Evolutionary conservation across 257 asterid species (phyloP), one percentile per base, ranked within the genome.

Genomic region (Solanum microdontum): DNA sequence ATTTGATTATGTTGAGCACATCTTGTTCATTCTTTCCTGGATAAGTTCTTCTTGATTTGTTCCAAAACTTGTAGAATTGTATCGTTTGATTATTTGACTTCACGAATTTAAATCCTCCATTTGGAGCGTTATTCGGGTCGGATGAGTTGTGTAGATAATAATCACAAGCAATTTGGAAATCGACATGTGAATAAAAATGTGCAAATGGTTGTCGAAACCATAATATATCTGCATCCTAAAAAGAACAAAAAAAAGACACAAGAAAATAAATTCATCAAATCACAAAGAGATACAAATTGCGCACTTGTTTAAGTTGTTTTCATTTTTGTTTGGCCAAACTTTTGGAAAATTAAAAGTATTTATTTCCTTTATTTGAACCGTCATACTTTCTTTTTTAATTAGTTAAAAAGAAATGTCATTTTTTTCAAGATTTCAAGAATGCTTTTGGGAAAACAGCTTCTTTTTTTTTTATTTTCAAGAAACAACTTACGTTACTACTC

Each of bases 221-320:
- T 91, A 94, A 87, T 60, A 94, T 87, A 88, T 94, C 94, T 40
- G 94, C 92, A 85, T 94, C 95, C 97, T 92, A 88, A 37, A 34
- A 86, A 11, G 19, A 23, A 3, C 5, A 8, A 36, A 80, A 4
- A 79, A 32, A 30, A 70, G 28, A 39, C 37, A 34, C 37, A 66
- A 45, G 1, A 24, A 83, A 28, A 15, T 15, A 70, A 32, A 32
- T 32, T 32, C 26, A 32, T 72, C 15, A 72, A 19, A 33, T 72
- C 79, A 33, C 26, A 1, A 32, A 33, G 13, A 70, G 40, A 15
- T 68, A 68, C 21, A 68, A 68, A 68, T 64, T n/a, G 19, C 1
- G 1, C 17, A 66, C 73, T n/a, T 64, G 30, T 62, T 62, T n/a
- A 68, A 26, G 34, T 14, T 69, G 39, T 28, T 70, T 70, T 72